Conservation (phyloP, 2,329 filamentous ascomycete species). For the Amesomyces nigricolor region DNA sequence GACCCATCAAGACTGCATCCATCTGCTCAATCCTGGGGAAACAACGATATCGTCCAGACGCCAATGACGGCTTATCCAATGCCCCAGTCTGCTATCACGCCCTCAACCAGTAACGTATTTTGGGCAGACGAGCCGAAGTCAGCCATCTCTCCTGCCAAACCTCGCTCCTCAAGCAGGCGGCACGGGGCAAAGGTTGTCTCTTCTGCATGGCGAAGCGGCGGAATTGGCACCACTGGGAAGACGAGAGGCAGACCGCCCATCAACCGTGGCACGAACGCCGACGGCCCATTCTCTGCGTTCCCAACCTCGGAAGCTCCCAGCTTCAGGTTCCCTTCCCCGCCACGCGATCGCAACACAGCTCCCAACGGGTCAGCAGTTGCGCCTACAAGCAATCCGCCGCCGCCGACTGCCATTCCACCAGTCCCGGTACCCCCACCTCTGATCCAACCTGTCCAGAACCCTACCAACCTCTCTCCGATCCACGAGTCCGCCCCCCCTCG, state of each 20-base stretch:
- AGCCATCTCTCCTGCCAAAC: conserved; percentile 62
- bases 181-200: conserved; percentile 82
- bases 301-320: conserved; percentile 50
- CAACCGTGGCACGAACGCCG: conserved; percentile 48
- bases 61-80: conserved; percentile 67
- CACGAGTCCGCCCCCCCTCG: conserved; percentile 20
- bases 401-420: not conserved
- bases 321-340: conserved; percentile 33
- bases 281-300: conserved; percentile 64
- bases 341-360: conserved; percentile 10
- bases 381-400: conserved; percentile 3
- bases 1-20: conserved; percentile 36
- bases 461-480: conserved; percentile 11
- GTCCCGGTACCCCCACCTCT: not conserved
- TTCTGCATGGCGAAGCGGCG: conserved; percentile 75
- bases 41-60: conserved; percentile 53
- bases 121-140: conserved; percentile 68
- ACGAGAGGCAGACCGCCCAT: conserved; percentile 74
- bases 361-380: not conserved
- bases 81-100: conserved; percentile 72
- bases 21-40: conserved; percentile 39
- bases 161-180: conserved; percentile 49
- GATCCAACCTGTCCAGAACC: not conserved
- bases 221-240: conserved; percentile 59
- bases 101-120: conserved; percentile 48